Percentiles rank a stretch among this genome's conserved stretches.
Evolutionary conservation across 1,139 yeast genomes (phyloP).

Genomic region (Meyerozyma guilliermondii): DNA sequence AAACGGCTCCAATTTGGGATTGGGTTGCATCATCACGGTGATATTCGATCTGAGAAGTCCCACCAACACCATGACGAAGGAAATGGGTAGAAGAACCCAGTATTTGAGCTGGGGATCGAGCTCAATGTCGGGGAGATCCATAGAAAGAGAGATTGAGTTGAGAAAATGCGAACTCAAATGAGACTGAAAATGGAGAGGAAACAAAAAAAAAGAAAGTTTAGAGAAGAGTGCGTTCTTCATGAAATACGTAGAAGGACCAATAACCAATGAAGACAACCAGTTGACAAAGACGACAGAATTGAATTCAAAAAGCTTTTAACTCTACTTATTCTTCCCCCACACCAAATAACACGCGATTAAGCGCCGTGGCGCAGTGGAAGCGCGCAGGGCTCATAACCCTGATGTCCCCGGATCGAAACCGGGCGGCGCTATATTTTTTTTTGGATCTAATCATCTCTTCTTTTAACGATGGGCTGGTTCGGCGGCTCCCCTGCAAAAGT

Average conservation of each 20-base stretch:
- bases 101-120: constrained; percentile 79
- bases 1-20: constrained; percentile 49
- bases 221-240: too few species aligned
- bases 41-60: constrained; percentile 75
- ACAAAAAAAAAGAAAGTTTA: background rate
- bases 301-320: too few species aligned
- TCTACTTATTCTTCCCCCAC: background rate
- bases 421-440: constrained; percentile 84
- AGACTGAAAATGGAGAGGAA: background rate
- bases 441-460: background rate
- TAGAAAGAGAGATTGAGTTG: background rate
- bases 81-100: constrained; percentile 91
- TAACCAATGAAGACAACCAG: too few species aligned
- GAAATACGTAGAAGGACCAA: too few species aligned
- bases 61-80: constrained; percentile 86
- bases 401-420: constrained; percentile 99
- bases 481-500: constrained; percentile 10
- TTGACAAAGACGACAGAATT: too few species aligned
- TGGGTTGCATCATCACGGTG: constrained; percentile 54
- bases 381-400: constrained; percentile 99
- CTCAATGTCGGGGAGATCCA: constrained; percentile 29
- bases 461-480: constrained; percentile 11
- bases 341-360: constrained; percentile 7
- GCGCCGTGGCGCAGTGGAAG: constrained; percentile 99
- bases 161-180: background rate